Evolutionary conservation across 768 basidiomycete genomes (phyloP).

Genomic region (Russula brevipes): DNA sequence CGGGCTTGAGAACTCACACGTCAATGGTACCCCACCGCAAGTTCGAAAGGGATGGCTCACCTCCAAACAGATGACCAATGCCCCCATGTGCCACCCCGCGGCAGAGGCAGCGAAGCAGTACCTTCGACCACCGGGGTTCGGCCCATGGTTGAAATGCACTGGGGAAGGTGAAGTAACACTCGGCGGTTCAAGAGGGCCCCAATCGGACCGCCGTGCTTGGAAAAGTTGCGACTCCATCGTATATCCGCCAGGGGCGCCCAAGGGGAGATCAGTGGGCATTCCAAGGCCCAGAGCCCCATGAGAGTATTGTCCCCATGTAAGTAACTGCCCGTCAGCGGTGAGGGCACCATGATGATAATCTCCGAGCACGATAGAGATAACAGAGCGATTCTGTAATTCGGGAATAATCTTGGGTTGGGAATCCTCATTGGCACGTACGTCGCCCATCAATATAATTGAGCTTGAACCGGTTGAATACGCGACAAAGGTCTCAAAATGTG

Average conservation of each 20-base stretch:
- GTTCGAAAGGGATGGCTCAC: slow-evolving; percentile 35
- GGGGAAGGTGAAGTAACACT: slow-evolving; percentile 56
- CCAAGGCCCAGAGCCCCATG: slow-evolving; percentile 84
- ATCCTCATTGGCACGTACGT: slow-evolving; percentile 40
- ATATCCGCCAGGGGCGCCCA: slow-evolving; percentile 60
- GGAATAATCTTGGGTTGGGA: slow-evolving; percentile 59
- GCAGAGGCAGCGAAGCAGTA: slow-evolving; percentile 82
- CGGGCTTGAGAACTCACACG: slow-evolving; percentile 26
- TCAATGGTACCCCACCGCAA: background rate
- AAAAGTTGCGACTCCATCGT: slow-evolving; percentile 34
- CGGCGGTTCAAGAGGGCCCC: slow-evolving; percentile 32
- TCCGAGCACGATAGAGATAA: slow-evolving; percentile 86
- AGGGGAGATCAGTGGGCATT: slow-evolving; percentile 50
- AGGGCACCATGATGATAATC: slow-evolving; percentile 92
- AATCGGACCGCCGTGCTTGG: slow-evolving; percentile 27
- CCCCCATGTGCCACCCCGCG: slow-evolving; percentile 89
- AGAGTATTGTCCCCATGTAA: slow-evolving; percentile 78
- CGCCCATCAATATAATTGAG: slow-evolving; percentile 73
- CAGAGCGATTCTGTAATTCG: slow-evolving; percentile 63
- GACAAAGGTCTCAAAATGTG: slow-evolving; percentile 75
- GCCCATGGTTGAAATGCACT: slow-evolving; percentile 65
- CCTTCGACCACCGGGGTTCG: slow-evolving; percentile 36
- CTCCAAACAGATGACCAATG: slow-evolving; percentile 80
- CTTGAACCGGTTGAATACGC: slow-evolving; percentile 68
- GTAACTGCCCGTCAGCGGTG: slow-evolving; percentile 66